Percentiles rank a stretch among this genome's conserved stretches.
Conservation (phyloP, 2,329 filamentous ascomycete genomes). For the Ceratocystis albifundus region DNA sequence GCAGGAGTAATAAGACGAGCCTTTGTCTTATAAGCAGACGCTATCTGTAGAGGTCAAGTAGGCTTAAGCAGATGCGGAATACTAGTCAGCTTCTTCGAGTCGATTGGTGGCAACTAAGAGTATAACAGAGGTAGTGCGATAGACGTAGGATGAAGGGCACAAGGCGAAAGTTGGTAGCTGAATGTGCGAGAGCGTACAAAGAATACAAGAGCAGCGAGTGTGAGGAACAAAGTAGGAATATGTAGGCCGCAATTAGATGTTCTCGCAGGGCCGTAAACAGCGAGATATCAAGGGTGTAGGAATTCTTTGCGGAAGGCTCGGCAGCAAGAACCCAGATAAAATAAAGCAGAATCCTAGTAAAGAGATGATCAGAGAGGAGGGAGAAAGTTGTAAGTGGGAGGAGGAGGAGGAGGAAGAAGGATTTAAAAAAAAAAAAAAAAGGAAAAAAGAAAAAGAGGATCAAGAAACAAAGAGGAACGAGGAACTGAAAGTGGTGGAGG, state of each 20-base stretch:
- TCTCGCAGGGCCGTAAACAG: constrained; percentile 4
- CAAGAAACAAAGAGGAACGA: not conserved
- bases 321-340: constrained; percentile 8
- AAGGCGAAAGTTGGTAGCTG: not conserved
- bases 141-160: not conserved
- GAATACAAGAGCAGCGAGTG: not conserved
- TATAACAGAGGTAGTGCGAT: not conserved
- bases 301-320: constrained; percentile 13
- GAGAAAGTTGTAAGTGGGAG: not conserved
- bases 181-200: not conserved
- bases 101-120: not conserved
- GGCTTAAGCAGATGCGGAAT: constrained; percentile 5
- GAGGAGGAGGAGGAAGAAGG: not conserved
- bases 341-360: constrained; percentile 8
- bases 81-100: not conserved
- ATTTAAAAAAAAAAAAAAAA: not conserved
- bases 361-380: not conserved
- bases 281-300: constrained; percentile 1
- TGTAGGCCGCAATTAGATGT: not conserved
- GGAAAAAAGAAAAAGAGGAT: not conserved
- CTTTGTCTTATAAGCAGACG: constrained; percentile 8
- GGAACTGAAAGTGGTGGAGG: not conserved
- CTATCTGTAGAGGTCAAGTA: not conserved
- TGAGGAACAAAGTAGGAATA: not conserved
- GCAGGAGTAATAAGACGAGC: not conserved